Base-by-base conservation (phyloP, 2,329 filamentous ascomycete genomes). In the Penicillium griseofulvum region DNA sequence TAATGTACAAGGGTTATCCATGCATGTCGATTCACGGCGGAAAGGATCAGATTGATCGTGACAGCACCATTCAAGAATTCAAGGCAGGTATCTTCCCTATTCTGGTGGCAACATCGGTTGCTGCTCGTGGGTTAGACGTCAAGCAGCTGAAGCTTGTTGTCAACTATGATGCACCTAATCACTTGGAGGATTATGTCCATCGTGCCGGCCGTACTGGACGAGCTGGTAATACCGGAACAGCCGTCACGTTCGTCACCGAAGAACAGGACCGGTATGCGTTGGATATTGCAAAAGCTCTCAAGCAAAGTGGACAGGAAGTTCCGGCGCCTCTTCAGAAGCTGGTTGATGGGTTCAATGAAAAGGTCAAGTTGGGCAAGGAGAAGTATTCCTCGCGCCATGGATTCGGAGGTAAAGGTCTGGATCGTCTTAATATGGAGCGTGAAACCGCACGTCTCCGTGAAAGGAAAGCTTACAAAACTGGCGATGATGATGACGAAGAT, bases 171-270 rank as follows among this genome's bases (percentile, higher is more conserved):
- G 90, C 88, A 0, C 93, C 92, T 0, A 96, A 96, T 67, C 92
- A 97, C 75, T 76, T 96, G 58, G 94, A 99, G 75, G 94, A 97
- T 69, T 97, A 97, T 68, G 93, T 97, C 38, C 94, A 97, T 72
- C 88, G 94, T 60, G 91, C 90, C 52, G 94, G 94, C 45, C 90
- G 94, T 65, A 97, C 94, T 8, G 94, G 94, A 11, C 88, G 94
- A 70, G 94, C 94, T 43, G 94, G 94, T 38, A 96, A 97, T 68
- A 96, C 86, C 22, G 94, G 94, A 60, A 96, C 91, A 37, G 94
- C 94, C 0, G 90, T 99, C 48, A 99, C 94, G 0, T 96, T 97
- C 69, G 80, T 99, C 55, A 95, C 91, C 0, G 88, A 90, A 39
- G 90, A 95, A 44, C 92, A 99, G 72, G 92, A 96, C 69, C 90